These are phyloP conservation scores for Suillus spraguei DNA, from an alignment of 768 basidiomycete genomes.

Conservation along the genomic window DNA sequence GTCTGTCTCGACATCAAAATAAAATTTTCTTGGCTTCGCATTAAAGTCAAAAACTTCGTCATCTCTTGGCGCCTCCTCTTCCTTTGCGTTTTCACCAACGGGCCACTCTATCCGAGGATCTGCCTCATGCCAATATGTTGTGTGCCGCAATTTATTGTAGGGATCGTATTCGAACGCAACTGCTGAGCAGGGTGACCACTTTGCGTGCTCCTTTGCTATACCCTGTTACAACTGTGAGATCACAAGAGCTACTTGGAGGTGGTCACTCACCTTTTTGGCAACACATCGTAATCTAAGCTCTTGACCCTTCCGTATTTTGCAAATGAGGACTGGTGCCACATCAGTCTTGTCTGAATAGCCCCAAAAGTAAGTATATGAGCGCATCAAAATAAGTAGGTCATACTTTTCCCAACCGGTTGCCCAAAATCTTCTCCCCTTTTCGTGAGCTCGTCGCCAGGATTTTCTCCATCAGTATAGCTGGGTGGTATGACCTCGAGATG, in stretches of 20 bases:
- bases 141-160: constrained; percentile 95
- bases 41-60: constrained; percentile 87
- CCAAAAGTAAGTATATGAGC: constrained; percentile 12
- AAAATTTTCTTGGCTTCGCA: constrained; percentile 88
- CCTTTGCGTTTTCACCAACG: constrained; percentile 78
- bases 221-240: constrained; percentile 55
- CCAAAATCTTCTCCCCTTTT: constrained; percentile 81
- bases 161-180: constrained; percentile 98
- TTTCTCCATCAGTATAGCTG: constrained; percentile 40
- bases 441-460: constrained; percentile 66
- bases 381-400: constrained; percentile 24
- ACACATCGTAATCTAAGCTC: constrained; percentile 83
- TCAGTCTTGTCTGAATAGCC: constrained; percentile 55
- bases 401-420: constrained; percentile 83
- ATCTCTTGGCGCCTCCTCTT: constrained; percentile 80
- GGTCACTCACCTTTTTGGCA: constrained; percentile 81
- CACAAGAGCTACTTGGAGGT: constrained; percentile 3
- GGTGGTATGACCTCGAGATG: constrained; percentile 68
- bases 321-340: constrained; percentile 75
- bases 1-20: constrained; percentile 93
- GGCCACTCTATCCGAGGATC: constrained; percentile 91
- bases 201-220: constrained; percentile 97
- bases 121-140: constrained; percentile 91
- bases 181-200: constrained; percentile 97
- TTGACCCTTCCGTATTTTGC: constrained; percentile 93